phyloP scores from a whole-genome alignment of 306 rosid species.

The Argentina anserina region DNA sequence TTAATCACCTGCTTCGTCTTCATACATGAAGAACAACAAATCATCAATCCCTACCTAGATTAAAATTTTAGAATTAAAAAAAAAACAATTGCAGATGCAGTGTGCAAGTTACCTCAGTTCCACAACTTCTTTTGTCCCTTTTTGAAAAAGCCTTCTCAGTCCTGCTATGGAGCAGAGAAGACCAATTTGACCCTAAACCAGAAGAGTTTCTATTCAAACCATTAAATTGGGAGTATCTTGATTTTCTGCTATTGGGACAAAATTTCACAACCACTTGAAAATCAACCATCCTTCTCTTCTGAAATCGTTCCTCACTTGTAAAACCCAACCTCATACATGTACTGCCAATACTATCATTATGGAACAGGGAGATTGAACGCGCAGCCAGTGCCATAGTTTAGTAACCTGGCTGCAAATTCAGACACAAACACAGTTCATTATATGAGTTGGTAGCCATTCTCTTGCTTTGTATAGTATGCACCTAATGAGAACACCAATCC shows the following conservation, averaged over 20 bases:
- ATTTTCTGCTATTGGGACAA: slow-evolving; percentile 33
- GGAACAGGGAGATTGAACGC: slow-evolving; percentile 35
- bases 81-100: slow-evolving; percentile 7
- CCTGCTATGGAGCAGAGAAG: slow-evolving; percentile 25
- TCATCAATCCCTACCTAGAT: background rate
- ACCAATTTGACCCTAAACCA: slow-evolving; percentile 29
- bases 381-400: slow-evolving; percentile 35
- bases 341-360: slow-evolving; percentile 25
- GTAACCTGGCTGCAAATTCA: slow-evolving; percentile 20
- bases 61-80: slow-evolving; percentile 3
- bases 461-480: background rate
- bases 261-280: slow-evolving; percentile 35
- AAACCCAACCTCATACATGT: slow-evolving; percentile 31
- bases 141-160: slow-evolving; percentile 28
- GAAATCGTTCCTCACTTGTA: slow-evolving; percentile 28
- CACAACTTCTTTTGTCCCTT: slow-evolving; percentile 17
- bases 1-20: slow-evolving; percentile 31
- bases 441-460: slow-evolving; percentile 1
- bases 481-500: background rate
- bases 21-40: slow-evolving; percentile 6
- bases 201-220: slow-evolving; percentile 27
- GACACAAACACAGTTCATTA: slow-evolving; percentile 23
- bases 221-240: slow-evolving; percentile 26
- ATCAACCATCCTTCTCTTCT: slow-evolving; percentile 36
- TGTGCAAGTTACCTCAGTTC: slow-evolving; percentile 37